phyloP scores from a whole-genome alignment of 2,329 filamentous ascomycete species.

The Trichoderma aggressivum region DNA sequence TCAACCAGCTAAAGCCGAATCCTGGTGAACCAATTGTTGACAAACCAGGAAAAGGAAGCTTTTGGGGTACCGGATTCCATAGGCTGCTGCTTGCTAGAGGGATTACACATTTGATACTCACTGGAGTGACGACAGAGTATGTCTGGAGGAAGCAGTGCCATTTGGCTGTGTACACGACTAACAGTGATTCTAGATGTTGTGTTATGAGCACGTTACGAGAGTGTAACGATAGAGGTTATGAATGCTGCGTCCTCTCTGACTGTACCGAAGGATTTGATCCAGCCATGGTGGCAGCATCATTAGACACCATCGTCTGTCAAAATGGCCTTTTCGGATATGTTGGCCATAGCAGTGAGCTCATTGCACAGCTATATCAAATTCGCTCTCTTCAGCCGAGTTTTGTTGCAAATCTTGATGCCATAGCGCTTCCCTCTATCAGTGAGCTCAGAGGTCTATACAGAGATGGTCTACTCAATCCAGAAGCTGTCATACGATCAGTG shows the following conservation, averaged over 20 bases:
- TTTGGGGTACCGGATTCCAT: background rate
- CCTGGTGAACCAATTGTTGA: background rate
- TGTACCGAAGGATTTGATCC: background rate
- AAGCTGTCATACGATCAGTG: background rate
- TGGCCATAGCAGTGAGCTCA: background rate
- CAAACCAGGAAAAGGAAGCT: constrained; percentile 4
- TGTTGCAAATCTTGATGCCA: background rate
- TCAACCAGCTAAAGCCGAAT: background rate
- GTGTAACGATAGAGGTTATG: background rate
- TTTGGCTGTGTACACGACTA: background rate
- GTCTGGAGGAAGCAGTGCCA: background rate
- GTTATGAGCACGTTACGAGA: background rate
- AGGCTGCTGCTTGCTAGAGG: background rate
- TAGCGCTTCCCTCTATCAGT: background rate
- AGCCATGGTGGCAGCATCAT: background rate
- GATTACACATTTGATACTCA: background rate
- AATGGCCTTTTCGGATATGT: background rate
- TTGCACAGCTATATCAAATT: background rate
- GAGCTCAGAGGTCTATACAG: background rate
- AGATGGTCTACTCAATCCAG: background rate
- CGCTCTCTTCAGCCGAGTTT: background rate
- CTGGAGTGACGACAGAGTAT: background rate
- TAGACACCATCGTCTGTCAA: background rate
- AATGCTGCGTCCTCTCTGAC: background rate
- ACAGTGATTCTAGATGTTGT: background rate